Evolutionary conservation across 225 moss, liverwort and hornwort genomes (phyloP).

Genomic region (Ulota crispa): DNA sequence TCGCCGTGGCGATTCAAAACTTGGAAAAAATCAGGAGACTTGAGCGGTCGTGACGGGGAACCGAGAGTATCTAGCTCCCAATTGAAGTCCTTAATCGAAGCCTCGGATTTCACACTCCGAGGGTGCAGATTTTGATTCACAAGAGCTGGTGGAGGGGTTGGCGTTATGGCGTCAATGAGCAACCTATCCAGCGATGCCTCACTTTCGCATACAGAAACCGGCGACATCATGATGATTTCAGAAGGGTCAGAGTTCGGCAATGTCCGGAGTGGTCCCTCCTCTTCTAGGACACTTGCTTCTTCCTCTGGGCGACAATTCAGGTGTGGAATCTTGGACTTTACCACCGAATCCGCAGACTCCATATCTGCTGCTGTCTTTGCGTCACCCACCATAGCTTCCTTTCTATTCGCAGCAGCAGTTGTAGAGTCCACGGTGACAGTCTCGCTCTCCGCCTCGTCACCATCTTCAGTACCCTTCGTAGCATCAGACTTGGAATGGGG

Average conservation of each 20-base stretch:
- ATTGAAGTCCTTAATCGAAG: slow-evolving; percentile 17
- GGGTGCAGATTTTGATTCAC: not conserved
- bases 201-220: slow-evolving; percentile 40
- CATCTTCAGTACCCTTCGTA: not conserved
- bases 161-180: slow-evolving; percentile 12
- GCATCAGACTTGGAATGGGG: slow-evolving; percentile 29
- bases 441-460: slow-evolving; percentile 10
- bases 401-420: not conserved
- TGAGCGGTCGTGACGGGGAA: slow-evolving; percentile 42
- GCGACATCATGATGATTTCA: slow-evolving; percentile 40
- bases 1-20: slow-evolving; percentile 44
- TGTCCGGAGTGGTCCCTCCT: slow-evolving; percentile 8
- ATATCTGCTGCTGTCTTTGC: slow-evolving; percentile 8
- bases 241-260: slow-evolving; percentile 16
- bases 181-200: slow-evolving; percentile 36
- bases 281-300: not conserved
- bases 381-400: slow-evolving; percentile 13
- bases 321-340: slow-evolving; percentile 22
- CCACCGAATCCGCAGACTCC: slow-evolving; percentile 6
- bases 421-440: not conserved
- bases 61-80: slow-evolving; percentile 41
- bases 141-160: slow-evolving; percentile 14
- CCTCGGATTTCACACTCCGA: slow-evolving; percentile 13
- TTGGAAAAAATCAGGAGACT: slow-evolving; percentile 50
- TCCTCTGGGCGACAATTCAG: slow-evolving; percentile 19